Base-by-base conservation (phyloP, 2,329 filamentous ascomycete genomes). In the Penicillium sp. region DNA sequence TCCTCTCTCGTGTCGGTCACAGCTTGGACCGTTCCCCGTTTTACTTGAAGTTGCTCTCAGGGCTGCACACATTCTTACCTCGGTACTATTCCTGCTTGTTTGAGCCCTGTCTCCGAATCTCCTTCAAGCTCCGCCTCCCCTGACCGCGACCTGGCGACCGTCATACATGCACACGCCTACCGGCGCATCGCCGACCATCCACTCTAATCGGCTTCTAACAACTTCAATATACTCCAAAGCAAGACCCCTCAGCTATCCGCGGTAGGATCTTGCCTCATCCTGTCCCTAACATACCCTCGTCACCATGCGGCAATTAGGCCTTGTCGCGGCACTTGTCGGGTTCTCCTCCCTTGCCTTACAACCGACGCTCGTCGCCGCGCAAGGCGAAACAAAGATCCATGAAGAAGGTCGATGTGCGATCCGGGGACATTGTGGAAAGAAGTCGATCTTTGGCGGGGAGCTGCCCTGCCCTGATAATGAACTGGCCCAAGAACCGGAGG, bases 391-490 rank as follows among this genome's bases (percentile, higher is more conserved):
- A 4, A 62, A 66, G 46, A 89, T 85, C 59, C 93, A 97, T 64
- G 92, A 97, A 73, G 79, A 87, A 43, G 93, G 93, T 33, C 84
- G 93, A 59, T 97, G 93, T 73, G 91, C 93, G 1, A 90, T 97
- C 56, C 85, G 93, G 43, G 91, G 91, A 7, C 88, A 95, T 58
- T 99, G 94, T 69, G 94, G 94, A 41, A 92, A 91, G 72, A 87
- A 93, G 74, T 87, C 88, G 57, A 88, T 94, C 70, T 97, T 97
- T 66, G 90, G 91, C 49, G 88, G 90, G 51, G 85, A 96, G 61
- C 80, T 97, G 54, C 94, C 94, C 3, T 99, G 94, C 69, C 86
- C 92, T 12, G 93, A 99, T 75, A 99, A 99, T 69, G 91, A 81
- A 3, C 78, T 87, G 29, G 94, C 94, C 29, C 79, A 86, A 57